phyloP scores from a whole-genome alignment of 805 yeast genomes.

The Candida quercuum region DNA sequence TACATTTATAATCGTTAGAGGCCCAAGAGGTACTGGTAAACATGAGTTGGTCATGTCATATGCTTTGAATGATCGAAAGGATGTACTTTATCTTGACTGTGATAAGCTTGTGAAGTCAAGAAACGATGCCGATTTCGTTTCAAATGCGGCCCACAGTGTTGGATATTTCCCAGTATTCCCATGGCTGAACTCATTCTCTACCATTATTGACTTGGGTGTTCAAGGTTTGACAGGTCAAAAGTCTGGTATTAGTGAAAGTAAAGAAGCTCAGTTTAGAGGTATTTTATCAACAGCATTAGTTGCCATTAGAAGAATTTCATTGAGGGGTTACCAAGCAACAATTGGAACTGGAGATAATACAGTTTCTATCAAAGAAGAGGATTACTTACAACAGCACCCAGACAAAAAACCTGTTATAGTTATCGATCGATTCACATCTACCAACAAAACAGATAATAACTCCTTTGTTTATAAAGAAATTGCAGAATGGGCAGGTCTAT shows the following conservation, averaged over 20 bases:
- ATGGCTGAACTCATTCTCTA: slow-evolving; percentile 79
- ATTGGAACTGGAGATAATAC: slow-evolving; percentile 27
- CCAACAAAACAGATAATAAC: slow-evolving; percentile 52
- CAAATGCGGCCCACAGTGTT: slow-evolving; percentile 62
- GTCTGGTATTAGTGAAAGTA: slow-evolving; percentile 80
- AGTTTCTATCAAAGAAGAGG: slow-evolving; percentile 59
- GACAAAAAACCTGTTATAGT: slow-evolving; percentile 82
- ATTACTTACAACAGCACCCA: slow-evolving; percentile 79
- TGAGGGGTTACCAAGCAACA: slow-evolving; percentile 36
- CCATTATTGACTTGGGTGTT: slow-evolving; percentile 75
- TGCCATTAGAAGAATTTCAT: slow-evolving; percentile 65
- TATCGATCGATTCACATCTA: slow-evolving; percentile 60
- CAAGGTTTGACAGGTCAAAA: slow-evolving; percentile 94
- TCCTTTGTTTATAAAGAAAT: slow-evolving; percentile 65
- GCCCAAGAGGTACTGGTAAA: slow-evolving; percentile 96
- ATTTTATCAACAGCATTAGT: slow-evolving; percentile 68
- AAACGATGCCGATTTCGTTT: slow-evolving; percentile 64
- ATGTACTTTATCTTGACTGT: slow-evolving; percentile 72
- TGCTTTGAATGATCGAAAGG: slow-evolving; percentile 53
- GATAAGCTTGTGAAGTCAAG: slow-evolving; percentile 68
- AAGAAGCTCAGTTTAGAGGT: slow-evolving; percentile 74
- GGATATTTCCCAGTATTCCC: slow-evolving; percentile 95
- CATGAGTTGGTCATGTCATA: slow-evolving; percentile 68
- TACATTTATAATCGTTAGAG: slow-evolving; percentile 84
- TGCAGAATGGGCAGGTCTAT: slow-evolving; percentile 84